phyloP scores from a whole-genome alignment of 768 basidiomycete species.

The Psilocybe tampanensis region DNA sequence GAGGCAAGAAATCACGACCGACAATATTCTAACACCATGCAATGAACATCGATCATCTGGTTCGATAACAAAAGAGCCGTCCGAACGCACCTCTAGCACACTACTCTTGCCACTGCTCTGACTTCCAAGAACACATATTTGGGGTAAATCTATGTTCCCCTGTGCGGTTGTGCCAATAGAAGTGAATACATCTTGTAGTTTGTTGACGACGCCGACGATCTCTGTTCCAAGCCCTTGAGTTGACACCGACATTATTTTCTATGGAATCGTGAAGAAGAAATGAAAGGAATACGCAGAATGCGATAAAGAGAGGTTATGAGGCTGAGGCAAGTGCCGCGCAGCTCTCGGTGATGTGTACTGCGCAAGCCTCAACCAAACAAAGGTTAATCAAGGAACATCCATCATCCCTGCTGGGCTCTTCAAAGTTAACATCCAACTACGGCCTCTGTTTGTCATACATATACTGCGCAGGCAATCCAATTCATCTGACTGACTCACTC shows the following conservation, averaged over 20 bases:
- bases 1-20: conserved; percentile 96
- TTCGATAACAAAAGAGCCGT: not conserved
- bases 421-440: not conserved
- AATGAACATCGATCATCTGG: conserved; percentile 8
- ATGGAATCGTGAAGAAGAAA: conserved; percentile 17
- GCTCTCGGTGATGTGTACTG: conserved; percentile 23
- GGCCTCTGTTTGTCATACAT: not conserved
- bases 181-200: conserved; percentile 88
- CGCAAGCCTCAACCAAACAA: conserved; percentile 31
- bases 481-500: too few species aligned
- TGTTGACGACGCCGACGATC: conserved; percentile 82
- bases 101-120: conserved; percentile 95
- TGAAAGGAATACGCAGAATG: conserved; percentile 18
- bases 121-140: conserved; percentile 90
- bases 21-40: conserved; percentile 79
- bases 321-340: conserved; percentile 10
- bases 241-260: conserved; percentile 55
- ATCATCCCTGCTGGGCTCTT: not conserved
- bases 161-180: conserved; percentile 75
- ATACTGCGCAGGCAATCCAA: too few species aligned
- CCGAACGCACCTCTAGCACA: conserved; percentile 73
- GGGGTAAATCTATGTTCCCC: conserved; percentile 84
- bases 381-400: conserved; percentile 1
- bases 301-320: conserved; percentile 21
- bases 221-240: conserved; percentile 79